Evolutionary conservation across 352 stramenopile species (phyloP).

Genomic region (Phytopythium mirpurense): DNA sequence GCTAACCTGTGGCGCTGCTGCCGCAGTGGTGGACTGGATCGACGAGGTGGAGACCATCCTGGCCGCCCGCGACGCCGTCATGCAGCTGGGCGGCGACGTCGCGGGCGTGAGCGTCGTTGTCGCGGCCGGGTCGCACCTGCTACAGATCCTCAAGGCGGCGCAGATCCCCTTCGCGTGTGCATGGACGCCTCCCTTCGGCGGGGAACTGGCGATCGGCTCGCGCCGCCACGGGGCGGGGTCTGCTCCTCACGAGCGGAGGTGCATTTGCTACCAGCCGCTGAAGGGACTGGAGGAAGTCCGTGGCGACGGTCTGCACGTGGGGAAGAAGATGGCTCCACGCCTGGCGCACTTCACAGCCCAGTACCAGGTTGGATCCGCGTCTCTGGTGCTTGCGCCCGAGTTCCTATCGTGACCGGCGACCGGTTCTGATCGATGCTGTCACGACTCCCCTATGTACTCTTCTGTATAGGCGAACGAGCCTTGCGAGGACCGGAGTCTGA

Average conservation of each 20-base stretch:
- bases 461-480: slow-evolving; percentile 41
- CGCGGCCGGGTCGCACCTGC: slow-evolving; percentile 26
- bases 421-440: neutral
- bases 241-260: slow-evolving; percentile 7
- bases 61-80: slow-evolving; percentile 35
- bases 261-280: slow-evolving; percentile 12
- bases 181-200: slow-evolving; percentile 36
- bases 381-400: neutral
- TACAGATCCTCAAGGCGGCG: slow-evolving; percentile 27
- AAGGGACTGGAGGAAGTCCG: neutral
- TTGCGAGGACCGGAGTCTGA: slow-evolving; percentile 64
- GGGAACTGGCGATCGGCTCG: slow-evolving; percentile 17
- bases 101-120: slow-evolving; percentile 45
- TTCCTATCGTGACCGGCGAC: no score
- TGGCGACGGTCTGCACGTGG: neutral
- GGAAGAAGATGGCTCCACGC: slow-evolving; percentile 9
- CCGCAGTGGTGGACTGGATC: slow-evolving; percentile 49
- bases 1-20: neutral
- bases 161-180: slow-evolving; percentile 40
- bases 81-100: slow-evolving; percentile 33
- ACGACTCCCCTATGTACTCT: no score
- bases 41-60: slow-evolving; percentile 35
- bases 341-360: slow-evolving; percentile 43
- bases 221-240: neutral
- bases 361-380: slow-evolving; percentile 32